Evolutionary conservation across 331 rosid genomes (phyloP), one percentile per base, ranked within the genome.

Genomic region (Saraca asoca): DNA sequence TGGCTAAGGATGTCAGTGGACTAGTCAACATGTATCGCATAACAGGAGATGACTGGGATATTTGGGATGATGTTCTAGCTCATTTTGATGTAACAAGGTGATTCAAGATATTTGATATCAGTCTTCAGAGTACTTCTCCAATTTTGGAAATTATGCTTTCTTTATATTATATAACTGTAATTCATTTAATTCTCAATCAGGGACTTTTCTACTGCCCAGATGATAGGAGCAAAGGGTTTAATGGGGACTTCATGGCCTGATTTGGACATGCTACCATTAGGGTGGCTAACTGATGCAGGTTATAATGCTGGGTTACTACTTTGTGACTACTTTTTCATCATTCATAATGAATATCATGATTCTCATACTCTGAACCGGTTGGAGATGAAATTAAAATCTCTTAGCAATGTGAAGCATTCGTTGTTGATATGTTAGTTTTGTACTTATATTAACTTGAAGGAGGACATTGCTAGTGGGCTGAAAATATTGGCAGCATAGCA

Each of bases 11-110:
- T 20, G 85, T 90, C 50, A 85, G 76, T 73, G 82, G 87, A 64
- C 67, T 94, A 51, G 97, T 75, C 46, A 94, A 94, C 83, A 76
- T 94, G 95, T 94, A 90, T 71, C 81, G 96, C 54, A 73, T 90
- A 82, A 90, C 98, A 43, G 97, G 92, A 44, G 97, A 94, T 78
- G 98, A 88, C 62, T 94, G 98, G 98, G 98, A 94, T 81, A 13
- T 49, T 3, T 94, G 98, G 97, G 64, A 5, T 0, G 95, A 90
- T 71, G 91, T 94, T 19, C 51, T 6, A 53, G 42, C 87, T 29
- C 98, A 94, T 82, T 94, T 94, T 68, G 87, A 85, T 62, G 78
- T 88, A 24, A n/a, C 96, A 51, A 85, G 98, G 98, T 93, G 73
- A 77, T 38, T 49, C 59, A n/a, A n/a, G 69, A 38, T 61, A 33